Evolutionary conservation across 116 monocot genomes (phyloP).

Genomic region (Thalassia testudinum): DNA sequence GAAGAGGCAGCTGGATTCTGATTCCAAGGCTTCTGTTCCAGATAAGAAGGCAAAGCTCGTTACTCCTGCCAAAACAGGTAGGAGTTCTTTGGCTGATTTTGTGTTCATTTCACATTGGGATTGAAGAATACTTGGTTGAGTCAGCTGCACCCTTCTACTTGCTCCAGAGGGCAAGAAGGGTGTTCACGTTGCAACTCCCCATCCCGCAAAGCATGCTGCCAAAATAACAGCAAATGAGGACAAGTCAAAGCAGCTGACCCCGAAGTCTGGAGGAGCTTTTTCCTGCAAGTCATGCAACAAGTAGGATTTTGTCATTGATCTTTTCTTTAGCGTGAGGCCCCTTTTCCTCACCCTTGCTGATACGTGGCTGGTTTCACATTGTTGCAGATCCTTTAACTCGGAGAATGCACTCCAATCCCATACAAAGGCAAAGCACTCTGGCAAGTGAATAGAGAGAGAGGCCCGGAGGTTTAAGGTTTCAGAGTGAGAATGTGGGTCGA

Average conservation of each 20-base stretch:
- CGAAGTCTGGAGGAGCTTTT: conserved; percentile 29
- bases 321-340: too few relatives aligned
- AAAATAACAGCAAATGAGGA: conserved; percentile 39
- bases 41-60: conserved; percentile 58
- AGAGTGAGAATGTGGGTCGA: too few relatives aligned
- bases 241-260: conserved; percentile 33
- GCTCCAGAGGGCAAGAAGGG: conserved; percentile 27
- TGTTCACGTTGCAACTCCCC: conserved; percentile 33
- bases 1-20: conserved; percentile 26
- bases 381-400: conserved; percentile 33
- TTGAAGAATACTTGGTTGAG: too few relatives aligned
- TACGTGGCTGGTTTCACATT: too few relatives aligned
- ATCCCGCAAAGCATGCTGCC: conserved; percentile 36
- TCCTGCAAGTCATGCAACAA: conserved; percentile 40
- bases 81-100: not conserved
- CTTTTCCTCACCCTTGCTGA: too few relatives aligned
- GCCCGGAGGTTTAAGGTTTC: too few relatives aligned
- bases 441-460: too few relatives aligned
- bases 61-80: conserved; percentile 41
- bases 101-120: too few relatives aligned
- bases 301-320: not conserved
- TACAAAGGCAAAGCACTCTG: conserved; percentile 36
- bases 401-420: conserved; percentile 39
- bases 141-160: too few relatives aligned
- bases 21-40: conserved; percentile 23